These are phyloP conservation scores for Penicillium subrubescens DNA, from an alignment of 495 filamentous ascomycete genomes.

Conservation along the genomic window DNA sequence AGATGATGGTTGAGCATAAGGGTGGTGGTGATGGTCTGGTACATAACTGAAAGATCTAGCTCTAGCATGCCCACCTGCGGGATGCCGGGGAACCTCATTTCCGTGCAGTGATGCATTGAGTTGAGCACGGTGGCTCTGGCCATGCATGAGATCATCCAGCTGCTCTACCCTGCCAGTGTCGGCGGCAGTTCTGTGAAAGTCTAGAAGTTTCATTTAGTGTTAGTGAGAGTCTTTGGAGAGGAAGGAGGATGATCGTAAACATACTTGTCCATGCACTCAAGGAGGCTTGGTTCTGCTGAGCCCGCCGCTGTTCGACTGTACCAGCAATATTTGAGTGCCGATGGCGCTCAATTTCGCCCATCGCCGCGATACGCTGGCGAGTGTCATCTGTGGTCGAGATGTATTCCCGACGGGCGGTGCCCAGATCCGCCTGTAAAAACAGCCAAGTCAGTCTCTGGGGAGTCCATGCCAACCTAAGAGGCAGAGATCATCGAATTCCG, in stretches of 20 bases:
- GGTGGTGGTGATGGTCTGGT: background rate
- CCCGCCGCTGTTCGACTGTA: slow-evolving; percentile 23
- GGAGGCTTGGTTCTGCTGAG: slow-evolving; percentile 16
- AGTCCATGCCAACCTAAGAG: background rate
- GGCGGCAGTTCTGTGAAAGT: slow-evolving; percentile 26
- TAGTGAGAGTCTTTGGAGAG: background rate
- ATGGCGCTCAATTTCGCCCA: background rate
- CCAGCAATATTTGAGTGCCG: slow-evolving; percentile 28
- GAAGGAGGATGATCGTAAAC: background rate
- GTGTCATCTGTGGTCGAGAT: slow-evolving; percentile 1
- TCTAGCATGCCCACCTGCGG: slow-evolving; percentile 1
- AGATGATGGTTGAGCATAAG: background rate
- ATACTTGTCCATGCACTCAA: slow-evolving; percentile 38
- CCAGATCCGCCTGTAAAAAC: slow-evolving; percentile 4
- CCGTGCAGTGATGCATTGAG: slow-evolving; percentile 21
- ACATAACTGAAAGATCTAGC: background rate
- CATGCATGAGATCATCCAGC: slow-evolving; percentile 33
- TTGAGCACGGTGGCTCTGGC: slow-evolving; percentile 39
- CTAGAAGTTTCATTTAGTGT: slow-evolving; percentile 22
- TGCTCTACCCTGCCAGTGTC: slow-evolving; percentile 33
- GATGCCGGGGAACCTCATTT: background rate
- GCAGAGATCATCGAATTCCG: too few relatives aligned
- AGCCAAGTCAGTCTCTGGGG: background rate
- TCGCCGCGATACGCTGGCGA: background rate
- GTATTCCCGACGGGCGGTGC: slow-evolving; percentile 2